These are phyloP conservation scores for Calonectria henricotiae DNA, from an alignment of 2,329 filamentous ascomycete species.

Conservation along the genomic window DNA sequence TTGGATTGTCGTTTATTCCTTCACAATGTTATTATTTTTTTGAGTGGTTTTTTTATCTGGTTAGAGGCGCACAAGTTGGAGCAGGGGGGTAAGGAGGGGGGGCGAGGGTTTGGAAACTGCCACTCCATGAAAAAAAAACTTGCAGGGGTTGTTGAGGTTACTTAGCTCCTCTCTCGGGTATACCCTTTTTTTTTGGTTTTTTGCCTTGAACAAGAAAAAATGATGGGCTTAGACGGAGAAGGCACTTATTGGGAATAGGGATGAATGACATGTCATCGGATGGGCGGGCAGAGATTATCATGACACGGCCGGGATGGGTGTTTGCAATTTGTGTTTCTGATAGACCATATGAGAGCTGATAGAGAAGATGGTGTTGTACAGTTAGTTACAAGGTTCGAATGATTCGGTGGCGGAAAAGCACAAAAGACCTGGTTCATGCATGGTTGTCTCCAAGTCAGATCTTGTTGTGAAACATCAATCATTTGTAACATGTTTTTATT, in stretches of 20 bases:
- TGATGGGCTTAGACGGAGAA: slow-evolving; percentile 2
- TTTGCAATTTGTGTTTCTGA: slow-evolving; percentile 40
- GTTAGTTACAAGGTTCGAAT: slow-evolving; percentile 44
- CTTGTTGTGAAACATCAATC: neutral
- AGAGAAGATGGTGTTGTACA: slow-evolving; percentile 46
- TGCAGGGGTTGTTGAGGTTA: slow-evolving; percentile 28
- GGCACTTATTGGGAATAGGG: neutral
- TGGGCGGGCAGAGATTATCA: slow-evolving; percentile 10
- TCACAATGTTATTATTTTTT: slow-evolving; percentile 26
- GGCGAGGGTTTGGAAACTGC: slow-evolving; percentile 39
- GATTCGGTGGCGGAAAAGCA: slow-evolving; percentile 35
- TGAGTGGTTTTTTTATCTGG: slow-evolving; percentile 37
- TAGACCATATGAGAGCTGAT: slow-evolving; percentile 41
- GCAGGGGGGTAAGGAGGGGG: slow-evolving; percentile 34
- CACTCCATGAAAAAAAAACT: slow-evolving; percentile 39
- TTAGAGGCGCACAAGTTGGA: slow-evolving; percentile 45
- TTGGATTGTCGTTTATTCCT: slow-evolving; percentile 43
- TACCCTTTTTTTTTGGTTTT: slow-evolving; percentile 25
- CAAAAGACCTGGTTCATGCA: slow-evolving; percentile 20
- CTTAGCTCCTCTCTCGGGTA: slow-evolving; percentile 19
- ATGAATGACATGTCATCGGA: slow-evolving; percentile 25
- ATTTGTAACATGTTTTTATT: slow-evolving; percentile 6
- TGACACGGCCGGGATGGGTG: slow-evolving; percentile 13
- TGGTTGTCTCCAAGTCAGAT: neutral
- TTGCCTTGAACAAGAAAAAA: neutral